phyloP scores from a whole-genome alignment of 2,329 filamentous ascomycete genomes.

The Monilinia laxa region DNA sequence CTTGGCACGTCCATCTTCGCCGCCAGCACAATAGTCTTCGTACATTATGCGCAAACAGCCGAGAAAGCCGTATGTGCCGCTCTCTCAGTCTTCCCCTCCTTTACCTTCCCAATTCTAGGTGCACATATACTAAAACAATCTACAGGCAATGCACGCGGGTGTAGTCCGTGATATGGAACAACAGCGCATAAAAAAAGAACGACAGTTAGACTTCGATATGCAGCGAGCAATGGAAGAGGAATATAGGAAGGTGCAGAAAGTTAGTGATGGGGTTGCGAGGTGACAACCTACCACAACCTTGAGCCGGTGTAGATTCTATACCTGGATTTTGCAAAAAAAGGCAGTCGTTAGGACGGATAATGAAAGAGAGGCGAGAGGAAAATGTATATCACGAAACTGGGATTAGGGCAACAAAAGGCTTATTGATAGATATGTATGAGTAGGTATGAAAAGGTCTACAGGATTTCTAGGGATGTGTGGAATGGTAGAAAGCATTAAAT shows the following conservation, averaged over 20 bases:
- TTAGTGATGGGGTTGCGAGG: conserved; percentile 50
- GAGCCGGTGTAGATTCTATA: conserved; percentile 1
- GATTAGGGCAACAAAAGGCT: background rate
- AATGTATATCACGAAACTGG: conserved; percentile 1
- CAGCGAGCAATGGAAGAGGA: conserved; percentile 82
- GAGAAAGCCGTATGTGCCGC: conserved; percentile 72
- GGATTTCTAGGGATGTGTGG: background rate
- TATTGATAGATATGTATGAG: background rate
- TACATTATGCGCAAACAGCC: conserved; percentile 83
- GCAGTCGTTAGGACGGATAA: background rate
- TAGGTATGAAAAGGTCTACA: background rate
- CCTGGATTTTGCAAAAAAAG: background rate
- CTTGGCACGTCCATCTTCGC: conserved; percentile 74
- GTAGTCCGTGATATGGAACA: conserved; percentile 95
- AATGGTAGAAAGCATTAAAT: background rate
- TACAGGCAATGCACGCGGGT: conserved; percentile 89
- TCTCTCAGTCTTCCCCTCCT: background rate
- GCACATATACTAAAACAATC: background rate
- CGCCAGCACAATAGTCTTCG: conserved; percentile 73
- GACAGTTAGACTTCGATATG: conserved; percentile 92
- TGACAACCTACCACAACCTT: conserved; percentile 14
- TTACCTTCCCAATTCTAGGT: background rate
- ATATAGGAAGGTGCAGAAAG: conserved; percentile 84
- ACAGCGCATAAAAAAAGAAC: conserved; percentile 83
- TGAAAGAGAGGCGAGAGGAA: background rate